phyloP scores from a whole-genome alignment of 2,329 filamentous ascomycete species.

The Periconia macrospinosa region DNA sequence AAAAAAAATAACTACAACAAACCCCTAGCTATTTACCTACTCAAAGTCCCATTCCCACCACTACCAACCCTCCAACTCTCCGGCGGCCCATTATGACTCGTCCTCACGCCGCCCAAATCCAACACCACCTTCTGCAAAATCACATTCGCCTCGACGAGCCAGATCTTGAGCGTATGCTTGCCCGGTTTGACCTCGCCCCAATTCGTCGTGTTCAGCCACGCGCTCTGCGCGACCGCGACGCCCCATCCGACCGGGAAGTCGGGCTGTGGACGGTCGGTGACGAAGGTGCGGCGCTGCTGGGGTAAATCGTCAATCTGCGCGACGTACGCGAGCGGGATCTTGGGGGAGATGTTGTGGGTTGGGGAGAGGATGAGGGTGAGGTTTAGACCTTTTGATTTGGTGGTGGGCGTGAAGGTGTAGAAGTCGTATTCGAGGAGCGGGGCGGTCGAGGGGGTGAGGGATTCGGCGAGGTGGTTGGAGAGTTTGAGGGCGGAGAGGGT shows the following conservation, averaged over 20 bases:
- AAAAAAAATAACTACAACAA: too few relatives aligned
- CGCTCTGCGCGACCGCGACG: slow-evolving; percentile 52
- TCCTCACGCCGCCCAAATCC: slow-evolving; percentile 36
- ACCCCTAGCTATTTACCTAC: too few relatives aligned
- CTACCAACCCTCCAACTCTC: slow-evolving; percentile 42
- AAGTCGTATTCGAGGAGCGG: slow-evolving; percentile 43
- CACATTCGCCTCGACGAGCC: slow-evolving; percentile 51
- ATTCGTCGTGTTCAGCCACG: slow-evolving; percentile 53
- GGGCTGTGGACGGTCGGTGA: slow-evolving; percentile 46
- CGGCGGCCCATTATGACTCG: slow-evolving; percentile 39
- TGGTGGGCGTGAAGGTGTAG: slow-evolving; percentile 38
- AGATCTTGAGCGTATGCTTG: slow-evolving; percentile 48
- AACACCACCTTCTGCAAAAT: slow-evolving; percentile 41
- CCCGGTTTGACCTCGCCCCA: slow-evolving; percentile 36
- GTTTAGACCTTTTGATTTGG: slow-evolving; percentile 35
- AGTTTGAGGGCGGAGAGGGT: slow-evolving; percentile 41
- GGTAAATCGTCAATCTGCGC: slow-evolving; percentile 50
- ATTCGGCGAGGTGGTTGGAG: slow-evolving; percentile 25
- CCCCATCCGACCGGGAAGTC: slow-evolving; percentile 53
- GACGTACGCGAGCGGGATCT: slow-evolving; percentile 54
- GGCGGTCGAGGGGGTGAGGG: slow-evolving; percentile 28
- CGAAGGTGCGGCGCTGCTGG: slow-evolving; percentile 45
- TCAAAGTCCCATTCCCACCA: slow-evolving; percentile 4
- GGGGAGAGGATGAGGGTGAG: slow-evolving; percentile 47
- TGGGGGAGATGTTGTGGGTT: slow-evolving; percentile 56